phyloP scores from a whole-genome alignment of 305 asterid genomes.

The Withania somnifera region DNA sequence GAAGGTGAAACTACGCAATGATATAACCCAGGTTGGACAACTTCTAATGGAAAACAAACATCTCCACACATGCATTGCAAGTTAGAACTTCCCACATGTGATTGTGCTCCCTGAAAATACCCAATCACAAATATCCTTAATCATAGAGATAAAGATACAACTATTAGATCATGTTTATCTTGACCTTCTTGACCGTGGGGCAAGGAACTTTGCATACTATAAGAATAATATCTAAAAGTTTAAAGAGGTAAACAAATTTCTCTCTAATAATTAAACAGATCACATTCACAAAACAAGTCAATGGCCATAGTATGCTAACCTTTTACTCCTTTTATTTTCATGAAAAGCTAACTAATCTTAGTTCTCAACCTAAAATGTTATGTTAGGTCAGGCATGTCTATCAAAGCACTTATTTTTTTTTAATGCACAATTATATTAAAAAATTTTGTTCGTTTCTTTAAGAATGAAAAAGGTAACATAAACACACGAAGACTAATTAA shows the following conservation, averaged over 20 bases:
- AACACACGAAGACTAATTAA: neutral
- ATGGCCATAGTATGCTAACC: neutral
- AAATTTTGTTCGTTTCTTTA: neutral
- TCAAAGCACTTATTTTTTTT: neutral
- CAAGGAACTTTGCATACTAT: neutral
- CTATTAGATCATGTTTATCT: neutral
- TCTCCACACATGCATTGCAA: slow-evolving; percentile 66
- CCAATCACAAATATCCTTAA: slow-evolving; percentile 79
- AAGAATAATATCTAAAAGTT: neutral
- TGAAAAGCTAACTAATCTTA: neutral
- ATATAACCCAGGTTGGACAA: slow-evolving; percentile 71
- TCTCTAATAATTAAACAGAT: neutral
- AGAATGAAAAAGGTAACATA: neutral
- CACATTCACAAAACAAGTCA: neutral
- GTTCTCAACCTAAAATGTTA: neutral
- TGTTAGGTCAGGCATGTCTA: neutral
- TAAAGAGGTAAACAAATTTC: neutral
- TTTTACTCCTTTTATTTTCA: neutral
- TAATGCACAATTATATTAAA: neutral
- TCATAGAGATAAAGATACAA: neutral
- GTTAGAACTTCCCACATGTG: slow-evolving; percentile 27
- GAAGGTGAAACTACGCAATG: slow-evolving; percentile 59
- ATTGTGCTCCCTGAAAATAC: slow-evolving; percentile 38
- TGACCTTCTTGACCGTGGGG: neutral
- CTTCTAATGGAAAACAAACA: slow-evolving; percentile 40